Base-by-base conservation (phyloP, 2,329 filamentous ascomycete species). In the Fusarium austroafricanum region DNA sequence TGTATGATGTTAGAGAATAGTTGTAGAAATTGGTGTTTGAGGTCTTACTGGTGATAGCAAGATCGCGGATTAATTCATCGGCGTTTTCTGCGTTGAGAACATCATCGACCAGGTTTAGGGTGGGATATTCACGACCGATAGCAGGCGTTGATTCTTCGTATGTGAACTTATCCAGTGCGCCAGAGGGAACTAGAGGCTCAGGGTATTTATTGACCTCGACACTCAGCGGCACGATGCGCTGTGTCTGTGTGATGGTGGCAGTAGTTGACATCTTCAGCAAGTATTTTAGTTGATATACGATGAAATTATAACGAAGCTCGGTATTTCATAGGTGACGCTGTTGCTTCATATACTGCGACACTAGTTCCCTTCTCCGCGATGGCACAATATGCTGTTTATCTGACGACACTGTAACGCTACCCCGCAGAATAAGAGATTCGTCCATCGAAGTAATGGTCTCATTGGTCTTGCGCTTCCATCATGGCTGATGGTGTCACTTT, bases 21-120 rank as follows among this genome's bases (percentile, higher is more conserved):
- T 44, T 11, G 11, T 2, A 1, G 26, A 7, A 4, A 7, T 33
- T 43, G 3, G 2, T 5, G 26, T 7, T 7, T 3, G 9, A 10
- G 6, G 3, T 65, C 77, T 57, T 76, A 88, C 86, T 84, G 1
- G 85, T 88, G 53, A 90, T 86, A 17, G 86, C 88, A 1, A 91
- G 79, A 67, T 90, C 88, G 2, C 84, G 82, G 20, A 90, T 76
- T 4, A 88, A 75, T 29, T 85, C 83, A 43, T 90, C 87, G 0
- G 83, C 76, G 58, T 89, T 84, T 0, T 82, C 77, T 3, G 84
- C 83, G 14, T 85, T 80, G 23, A 72, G 54, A 10, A 74, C 56
- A 8, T 75, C 71, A 29, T 89, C 83, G 2, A 82, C 81, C 1
- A 89, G 78, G 52, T 87, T 83, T 28, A 83, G 76, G 7, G 78